These are phyloP conservation scores for Colletotrichum sp. DNA, from an alignment of 2,329 filamentous ascomycete genomes.

Conservation along the genomic window DNA sequence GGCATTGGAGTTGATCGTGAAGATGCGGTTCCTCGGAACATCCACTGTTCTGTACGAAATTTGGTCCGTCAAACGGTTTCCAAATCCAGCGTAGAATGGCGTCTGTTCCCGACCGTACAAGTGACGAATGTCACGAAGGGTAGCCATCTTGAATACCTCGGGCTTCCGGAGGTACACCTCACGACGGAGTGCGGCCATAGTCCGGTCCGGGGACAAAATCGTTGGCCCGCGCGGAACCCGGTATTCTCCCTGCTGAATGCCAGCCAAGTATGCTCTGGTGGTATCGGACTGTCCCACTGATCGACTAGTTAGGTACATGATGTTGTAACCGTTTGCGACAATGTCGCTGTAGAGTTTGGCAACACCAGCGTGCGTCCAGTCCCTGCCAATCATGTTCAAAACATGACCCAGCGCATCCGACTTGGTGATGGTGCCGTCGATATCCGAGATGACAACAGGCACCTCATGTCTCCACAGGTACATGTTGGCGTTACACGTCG, in stretches of 20 bases:
- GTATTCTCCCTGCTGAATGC: slow-evolving; percentile 87
- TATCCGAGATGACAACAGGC: slow-evolving; percentile 97
- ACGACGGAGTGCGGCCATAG: slow-evolving; percentile 87
- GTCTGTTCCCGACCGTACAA: slow-evolving; percentile 79
- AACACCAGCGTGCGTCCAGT: slow-evolving; percentile 97
- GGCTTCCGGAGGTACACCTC: slow-evolving; percentile 96
- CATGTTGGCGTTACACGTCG: slow-evolving; percentile 90
- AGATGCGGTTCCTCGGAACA: slow-evolving; percentile 92
- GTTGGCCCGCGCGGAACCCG: slow-evolving; percentile 88
- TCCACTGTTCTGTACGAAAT: slow-evolving; percentile 95
- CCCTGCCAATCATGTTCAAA: slow-evolving; percentile 92
- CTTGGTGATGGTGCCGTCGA: slow-evolving; percentile 98
- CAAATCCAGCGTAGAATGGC: slow-evolving; percentile 96
- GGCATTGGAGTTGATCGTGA: slow-evolving; percentile 98
- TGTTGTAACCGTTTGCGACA: slow-evolving; percentile 94
- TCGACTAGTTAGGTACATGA: slow-evolving; percentile 95
- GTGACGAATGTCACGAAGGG: slow-evolving; percentile 88
- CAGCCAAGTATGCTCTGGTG: slow-evolving; percentile 87
- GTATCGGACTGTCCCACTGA: slow-evolving; percentile 93
- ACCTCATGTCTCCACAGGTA: slow-evolving; percentile 92
- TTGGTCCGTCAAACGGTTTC: slow-evolving; percentile 94
- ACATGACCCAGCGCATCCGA: slow-evolving; percentile 94
- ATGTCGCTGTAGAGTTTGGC: slow-evolving; percentile 98
- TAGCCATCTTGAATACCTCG: slow-evolving; percentile 99
- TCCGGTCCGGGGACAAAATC: slow-evolving; percentile 93